Evolutionary conservation across 352 stramenopile species (phyloP).

Genomic region (Peronosclerospora sorghi): DNA sequence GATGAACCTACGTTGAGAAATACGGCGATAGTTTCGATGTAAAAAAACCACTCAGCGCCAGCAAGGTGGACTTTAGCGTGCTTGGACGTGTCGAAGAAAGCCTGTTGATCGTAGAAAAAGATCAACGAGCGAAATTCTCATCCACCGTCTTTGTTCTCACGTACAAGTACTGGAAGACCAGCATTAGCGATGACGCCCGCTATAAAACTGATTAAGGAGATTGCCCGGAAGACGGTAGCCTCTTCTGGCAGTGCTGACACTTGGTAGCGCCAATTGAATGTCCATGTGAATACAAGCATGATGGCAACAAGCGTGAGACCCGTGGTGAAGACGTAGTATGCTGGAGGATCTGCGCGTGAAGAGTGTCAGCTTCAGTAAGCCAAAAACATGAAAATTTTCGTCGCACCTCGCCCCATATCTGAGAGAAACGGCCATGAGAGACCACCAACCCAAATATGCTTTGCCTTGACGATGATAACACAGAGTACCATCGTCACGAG

Average conservation of each 20-base stretch:
- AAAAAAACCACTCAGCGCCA: constrained; percentile 52
- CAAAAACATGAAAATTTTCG: too few relatives aligned
- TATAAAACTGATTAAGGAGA: constrained; percentile 17
- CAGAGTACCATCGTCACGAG: constrained; percentile 40
- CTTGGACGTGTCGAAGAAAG: constrained; percentile 44
- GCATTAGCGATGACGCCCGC: constrained; percentile 31
- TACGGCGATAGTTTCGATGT: constrained; percentile 35
- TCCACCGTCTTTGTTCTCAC: not conserved
- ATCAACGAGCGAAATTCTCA: too few relatives aligned
- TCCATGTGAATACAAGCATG: constrained; percentile 35
- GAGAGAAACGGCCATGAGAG: constrained; percentile 54
- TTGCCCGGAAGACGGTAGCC: constrained; percentile 9
- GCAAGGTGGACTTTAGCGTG: constrained; percentile 28
- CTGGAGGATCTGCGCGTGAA: constrained; percentile 23
- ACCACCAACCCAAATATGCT: constrained; percentile 39
- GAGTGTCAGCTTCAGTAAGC: too few relatives aligned
- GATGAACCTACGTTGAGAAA: constrained; percentile 33
- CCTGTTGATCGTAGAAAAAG: constrained; percentile 18
- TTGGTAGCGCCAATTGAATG: constrained; percentile 44
- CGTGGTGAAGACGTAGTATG: constrained; percentile 49
- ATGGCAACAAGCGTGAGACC: constrained; percentile 37
- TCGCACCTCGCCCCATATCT: constrained; percentile 43
- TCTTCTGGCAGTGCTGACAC: constrained; percentile 17
- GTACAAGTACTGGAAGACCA: constrained; percentile 40
- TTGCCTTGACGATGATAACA: constrained; percentile 44